Conservation (phyloP, 1,284 basidiomycete genomes). For the Papiliotrema terrestris region DNA sequence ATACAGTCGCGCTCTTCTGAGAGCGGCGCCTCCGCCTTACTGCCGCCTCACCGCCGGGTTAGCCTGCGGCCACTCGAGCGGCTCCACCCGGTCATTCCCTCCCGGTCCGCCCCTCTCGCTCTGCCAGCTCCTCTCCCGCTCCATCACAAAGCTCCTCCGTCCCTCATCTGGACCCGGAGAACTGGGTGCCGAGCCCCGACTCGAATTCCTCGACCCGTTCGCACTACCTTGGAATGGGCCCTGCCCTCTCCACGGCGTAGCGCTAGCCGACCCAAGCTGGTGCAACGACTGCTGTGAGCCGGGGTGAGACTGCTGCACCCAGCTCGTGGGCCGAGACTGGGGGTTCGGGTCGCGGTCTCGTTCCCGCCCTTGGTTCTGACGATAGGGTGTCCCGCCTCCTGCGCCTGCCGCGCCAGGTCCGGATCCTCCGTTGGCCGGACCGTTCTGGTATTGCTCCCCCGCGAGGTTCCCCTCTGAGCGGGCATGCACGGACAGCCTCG, state of each 20-base stretch:
- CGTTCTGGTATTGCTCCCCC: neutral
- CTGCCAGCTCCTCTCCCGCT: slow-evolving; percentile 34
- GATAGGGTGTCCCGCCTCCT: neutral
- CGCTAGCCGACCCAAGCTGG: slow-evolving; percentile 4
- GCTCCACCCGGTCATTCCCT: neutral
- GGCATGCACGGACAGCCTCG: slow-evolving; percentile 19
- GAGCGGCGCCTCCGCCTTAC: neutral
- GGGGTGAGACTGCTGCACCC: slow-evolving; percentile 16
- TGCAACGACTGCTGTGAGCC: slow-evolving; percentile 14
- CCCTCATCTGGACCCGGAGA: slow-evolving; percentile 31
- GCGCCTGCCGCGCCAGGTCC: neutral
- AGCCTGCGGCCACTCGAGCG: slow-evolving; percentile 1
- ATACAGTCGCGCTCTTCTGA: neutral
- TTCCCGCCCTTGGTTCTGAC: slow-evolving; percentile 5
- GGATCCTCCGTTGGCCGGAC: neutral
- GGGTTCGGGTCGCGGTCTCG: slow-evolving; percentile 2
- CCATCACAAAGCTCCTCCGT: slow-evolving; percentile 32
- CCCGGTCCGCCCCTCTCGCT: neutral
- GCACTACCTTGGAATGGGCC: slow-evolving; percentile 39
- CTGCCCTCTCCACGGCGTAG: slow-evolving; percentile 8
- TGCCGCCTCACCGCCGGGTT: slow-evolving; percentile 1
- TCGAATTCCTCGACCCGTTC: slow-evolving; percentile 49
- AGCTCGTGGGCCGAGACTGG: slow-evolving; percentile 24
- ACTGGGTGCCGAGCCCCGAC: slow-evolving; percentile 39
- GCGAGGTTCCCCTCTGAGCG: slow-evolving; percentile 20